Evolutionary conservation across 1,139 yeast species (phyloP).

Genomic region (Torulaspora pretoriensis): DNA sequence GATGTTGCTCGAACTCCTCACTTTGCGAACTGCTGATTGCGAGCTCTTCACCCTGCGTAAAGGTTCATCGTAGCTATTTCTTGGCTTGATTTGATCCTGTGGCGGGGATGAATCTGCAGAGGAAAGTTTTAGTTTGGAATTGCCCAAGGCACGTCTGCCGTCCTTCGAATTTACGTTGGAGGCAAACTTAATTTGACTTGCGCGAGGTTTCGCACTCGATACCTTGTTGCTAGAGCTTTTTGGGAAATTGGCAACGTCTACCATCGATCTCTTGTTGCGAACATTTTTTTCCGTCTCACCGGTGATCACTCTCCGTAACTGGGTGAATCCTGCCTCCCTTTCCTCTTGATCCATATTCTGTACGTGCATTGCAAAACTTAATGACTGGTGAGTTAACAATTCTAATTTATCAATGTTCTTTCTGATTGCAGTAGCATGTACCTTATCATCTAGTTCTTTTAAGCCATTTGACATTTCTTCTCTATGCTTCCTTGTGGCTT

Average conservation of each 20-base stretch:
- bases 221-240: neutral
- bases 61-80: conserved; percentile 5
- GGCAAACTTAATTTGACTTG: conserved; percentile 24
- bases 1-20: conserved; percentile 12
- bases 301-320: conserved; percentile 29
- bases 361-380: conserved; percentile 26
- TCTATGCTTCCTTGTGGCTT: conserved; percentile 20
- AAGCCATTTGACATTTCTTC: conserved; percentile 15
- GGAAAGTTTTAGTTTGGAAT: conserved; percentile 5
- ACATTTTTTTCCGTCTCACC: conserved; percentile 22
- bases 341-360: conserved; percentile 20
- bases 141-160: conserved; percentile 19
- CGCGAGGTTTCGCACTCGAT: conserved; percentile 11
- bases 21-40: conserved; percentile 8
- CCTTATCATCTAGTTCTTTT: conserved; percentile 9
- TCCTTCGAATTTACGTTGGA: conserved; percentile 19
- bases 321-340: conserved; percentile 15
- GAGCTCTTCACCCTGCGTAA: conserved; percentile 4
- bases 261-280: conserved; percentile 21
- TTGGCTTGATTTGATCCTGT: conserved; percentile 1
- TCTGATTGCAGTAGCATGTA: conserved; percentile 4
- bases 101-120: conserved; percentile 5
- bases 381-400: conserved; percentile 25
- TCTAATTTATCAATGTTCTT: conserved; percentile 19
- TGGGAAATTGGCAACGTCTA: conserved; percentile 18